Base-by-base conservation (phyloP, 75 land plant genomes). In the Gnetum montanum region DNA sequence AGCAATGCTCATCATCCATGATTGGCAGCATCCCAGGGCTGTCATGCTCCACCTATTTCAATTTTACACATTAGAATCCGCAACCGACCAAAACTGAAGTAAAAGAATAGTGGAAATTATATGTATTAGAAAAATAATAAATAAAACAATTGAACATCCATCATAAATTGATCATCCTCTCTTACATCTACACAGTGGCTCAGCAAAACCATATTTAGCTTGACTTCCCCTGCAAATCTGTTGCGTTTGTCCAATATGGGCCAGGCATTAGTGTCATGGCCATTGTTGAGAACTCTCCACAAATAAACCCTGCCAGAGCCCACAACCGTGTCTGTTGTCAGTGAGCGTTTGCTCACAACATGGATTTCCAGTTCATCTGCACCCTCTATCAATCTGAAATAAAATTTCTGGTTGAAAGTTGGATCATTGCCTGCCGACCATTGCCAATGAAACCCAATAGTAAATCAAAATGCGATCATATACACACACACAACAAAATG, bases 281-380 rank as follows among this genome's bases (percentile, higher is more conserved):
- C 54, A 4, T n/a, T 10, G 11, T 10, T n/a, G 5, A 52, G 36
- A 52, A 52, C 54, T 23, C 34, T 52, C 3, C 29, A 23, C 23
- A 52, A 23, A 24, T 52, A 52, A 20, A 52, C 54, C 54, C 54
- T 52, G 4, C 54, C 54, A 8, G 54, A 52, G 22, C 54, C 54
- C 7, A 52, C 33, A 12, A 33, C 18, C 4, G 35, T 30, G 20
- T 52, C 54, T 3, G 35, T 8, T 0, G 54, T 20, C 23, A 52
- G 24, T 1, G 36, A 8, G 24, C 29, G 30, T 52, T 8, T 52
- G 54, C 35, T 52, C 35, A 31, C 30, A 5, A 52, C 54, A 8
- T 16, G 24, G 54, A 52, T 24, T 6, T 52, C 54, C 20, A 52
- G 36, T 35, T 52, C 35, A 29, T 52, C 54, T 4, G 20, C 54